Evolutionary conservation across 345 rosid genomes (phyloP), one percentile per base, ranked within the genome.

Genomic region (Syzygium grande): DNA sequence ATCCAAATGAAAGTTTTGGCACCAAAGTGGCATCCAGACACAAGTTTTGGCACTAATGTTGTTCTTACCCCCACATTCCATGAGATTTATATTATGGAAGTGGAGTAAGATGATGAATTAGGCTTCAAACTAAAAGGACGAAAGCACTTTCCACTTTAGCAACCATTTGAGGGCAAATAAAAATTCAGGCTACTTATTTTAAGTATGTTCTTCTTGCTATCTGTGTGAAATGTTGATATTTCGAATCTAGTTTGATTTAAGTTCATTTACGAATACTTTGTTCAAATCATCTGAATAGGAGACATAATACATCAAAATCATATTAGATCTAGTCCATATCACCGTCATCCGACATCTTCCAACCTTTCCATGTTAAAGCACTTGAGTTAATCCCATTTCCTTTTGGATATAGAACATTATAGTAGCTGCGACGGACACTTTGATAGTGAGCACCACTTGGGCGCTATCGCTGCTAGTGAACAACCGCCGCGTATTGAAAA

Each of bases 391-490:
- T 34, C 49, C 43, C 49, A 73, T 34, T 34, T 73, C 38, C 46
- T 21, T 34, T 73, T 73, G 46, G 80, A 73, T 84, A 25, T 87
- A 92, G 92, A 89, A 84, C 80, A 11, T 90, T 79, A 61, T 92
- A 23, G 19, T 84, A 77, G 91, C 90, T 21, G 92, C 89, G 43
- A 87, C 84, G 51, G 94, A 93, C 87, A 88, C 93, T 13, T 59
- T 90, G n/a, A 86, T 84, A 83, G 89, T 90, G 65, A 4, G 86
- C 89, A 23, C 88, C 29, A 88, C 86, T 30, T 92, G 92, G 94
- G 86, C 90, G 25, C 41, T 93, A 22, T 91, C 93, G 14, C 73
- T 91, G 14, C 85, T 93, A 13, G 88, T 91, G n/a, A 91, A 91
- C 89, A 85, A 92, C 88, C 91, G 61, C 12, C n/a, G 78, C 4